phyloP scores from a whole-genome alignment of 768 basidiomycete species.

The Boletus sensibilis region DNA sequence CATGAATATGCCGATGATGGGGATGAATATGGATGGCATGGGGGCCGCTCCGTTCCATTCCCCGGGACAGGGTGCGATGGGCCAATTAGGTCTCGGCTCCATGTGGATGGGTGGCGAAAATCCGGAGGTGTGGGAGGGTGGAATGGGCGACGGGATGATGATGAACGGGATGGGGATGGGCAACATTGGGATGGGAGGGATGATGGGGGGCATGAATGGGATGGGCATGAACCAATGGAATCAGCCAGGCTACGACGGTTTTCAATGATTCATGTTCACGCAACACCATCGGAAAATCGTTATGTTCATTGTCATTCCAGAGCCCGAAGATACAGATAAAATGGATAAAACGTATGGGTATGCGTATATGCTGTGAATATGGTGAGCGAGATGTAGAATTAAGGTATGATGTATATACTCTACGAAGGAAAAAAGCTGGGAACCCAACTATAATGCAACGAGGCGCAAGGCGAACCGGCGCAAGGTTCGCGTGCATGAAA shows the following conservation, averaged over 20 bases:
- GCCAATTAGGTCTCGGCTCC: constrained; percentile 21
- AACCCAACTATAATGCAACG: constrained; percentile 9
- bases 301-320: constrained; percentile 1
- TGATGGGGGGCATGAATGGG: constrained; percentile 35
- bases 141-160: constrained; percentile 44
- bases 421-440: constrained; percentile 34
- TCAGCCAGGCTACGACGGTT: constrained; percentile 34
- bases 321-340: constrained; percentile 6
- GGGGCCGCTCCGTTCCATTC: constrained; percentile 25
- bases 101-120: constrained; percentile 39
- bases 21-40: constrained; percentile 40
- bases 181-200: constrained; percentile 33
- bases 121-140: constrained; percentile 39
- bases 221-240: constrained; percentile 43
- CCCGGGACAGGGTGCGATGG: constrained; percentile 18
- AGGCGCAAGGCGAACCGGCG: not conserved
- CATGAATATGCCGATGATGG: constrained; percentile 41
- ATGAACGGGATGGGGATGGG: constrained; percentile 39
- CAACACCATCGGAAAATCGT: not conserved
- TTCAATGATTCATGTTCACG: constrained; percentile 21
- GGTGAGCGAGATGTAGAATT: constrained; percentile 22
- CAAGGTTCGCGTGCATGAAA: not conserved
- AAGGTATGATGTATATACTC: constrained; percentile 46
- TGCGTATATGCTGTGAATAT: constrained; percentile 26
- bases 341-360: constrained; percentile 22